Conservation (phyloP, 805 yeast species). For the Wilhelminamyces savonicus region DNA sequence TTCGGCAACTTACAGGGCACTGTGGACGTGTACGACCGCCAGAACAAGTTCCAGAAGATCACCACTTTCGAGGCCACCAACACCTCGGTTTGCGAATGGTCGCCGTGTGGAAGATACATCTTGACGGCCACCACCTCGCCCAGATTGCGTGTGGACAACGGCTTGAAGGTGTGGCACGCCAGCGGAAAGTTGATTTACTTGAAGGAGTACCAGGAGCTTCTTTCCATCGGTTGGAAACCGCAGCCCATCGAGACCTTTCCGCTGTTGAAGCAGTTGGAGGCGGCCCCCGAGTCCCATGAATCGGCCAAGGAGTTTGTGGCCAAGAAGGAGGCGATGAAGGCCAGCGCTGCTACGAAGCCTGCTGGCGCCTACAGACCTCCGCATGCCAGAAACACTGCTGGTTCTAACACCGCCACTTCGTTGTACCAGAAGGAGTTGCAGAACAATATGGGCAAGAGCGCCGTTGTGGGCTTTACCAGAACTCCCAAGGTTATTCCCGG, state of each 20-base stretch:
- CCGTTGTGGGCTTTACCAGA: conserved; percentile 11
- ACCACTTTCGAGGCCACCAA: conserved; percentile 85
- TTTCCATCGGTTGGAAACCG: conserved; percentile 81
- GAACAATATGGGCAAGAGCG: conserved; percentile 8
- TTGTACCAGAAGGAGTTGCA: conserved; percentile 53
- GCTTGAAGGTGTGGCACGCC: conserved; percentile 90
- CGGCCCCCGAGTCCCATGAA: conserved; percentile 63
- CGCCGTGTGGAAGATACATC: conserved; percentile 91
- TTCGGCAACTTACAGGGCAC: conserved; percentile 97
- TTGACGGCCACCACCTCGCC: conserved; percentile 97
- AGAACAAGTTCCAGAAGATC: conserved; percentile 72
- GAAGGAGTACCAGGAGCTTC: conserved; percentile 76
- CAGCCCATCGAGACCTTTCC: conserved; percentile 51
- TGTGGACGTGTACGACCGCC: conserved; percentile 91
- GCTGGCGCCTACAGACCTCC: conserved; percentile 97
- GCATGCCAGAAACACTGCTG: conserved; percentile 61
- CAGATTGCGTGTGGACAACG: conserved; percentile 92
- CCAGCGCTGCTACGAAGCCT: conserved; percentile 45
- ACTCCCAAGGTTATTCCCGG: conserved; percentile 47
- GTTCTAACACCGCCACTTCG: conserved; percentile 28
- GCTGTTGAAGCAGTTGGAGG: conserved; percentile 40
- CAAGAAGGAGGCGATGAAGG: conserved; percentile 28
- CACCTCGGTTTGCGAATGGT: conserved; percentile 96
- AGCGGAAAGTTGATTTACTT: conserved; percentile 74
- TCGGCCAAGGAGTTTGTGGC: conserved; percentile 58